Evolutionary conservation across 169 alveolate species (phyloP).

Genomic region (Cryptosporidium tyzzeri): DNA sequence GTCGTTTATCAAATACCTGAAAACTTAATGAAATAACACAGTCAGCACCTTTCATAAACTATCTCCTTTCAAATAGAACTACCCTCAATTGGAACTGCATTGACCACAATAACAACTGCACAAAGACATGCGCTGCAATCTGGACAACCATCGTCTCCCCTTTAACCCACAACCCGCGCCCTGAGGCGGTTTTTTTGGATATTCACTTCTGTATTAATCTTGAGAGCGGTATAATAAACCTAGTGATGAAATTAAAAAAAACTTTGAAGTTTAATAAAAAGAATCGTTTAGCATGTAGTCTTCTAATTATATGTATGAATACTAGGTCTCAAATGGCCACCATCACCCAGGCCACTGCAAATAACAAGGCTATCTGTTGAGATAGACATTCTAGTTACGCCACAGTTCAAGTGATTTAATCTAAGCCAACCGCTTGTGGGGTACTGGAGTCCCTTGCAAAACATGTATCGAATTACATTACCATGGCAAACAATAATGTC

Average conservation of each 20-base stretch:
- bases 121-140: slow-evolving; percentile 78
- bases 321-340: slow-evolving; percentile 35
- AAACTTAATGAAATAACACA: slow-evolving; percentile 15
- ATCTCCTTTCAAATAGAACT: not conserved
- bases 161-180: slow-evolving; percentile 68
- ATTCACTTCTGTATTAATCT: not conserved
- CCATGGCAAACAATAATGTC: slow-evolving; percentile 81
- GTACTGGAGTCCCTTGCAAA: slow-evolving; percentile 81
- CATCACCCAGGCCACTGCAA: slow-evolving; percentile 50
- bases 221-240: slow-evolving; percentile 1
- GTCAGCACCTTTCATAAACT: slow-evolving; percentile 8
- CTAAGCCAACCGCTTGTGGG: slow-evolving; percentile 82
- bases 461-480: slow-evolving; percentile 79
- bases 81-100: slow-evolving; percentile 68
- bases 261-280: not conserved
- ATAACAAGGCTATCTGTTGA: slow-evolving; percentile 39
- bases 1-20: slow-evolving; percentile 35
- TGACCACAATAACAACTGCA: slow-evolving; percentile 77
- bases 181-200: slow-evolving; percentile 60
- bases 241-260: too few species aligned
- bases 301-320: slow-evolving; percentile 51
- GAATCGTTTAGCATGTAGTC: not conserved
- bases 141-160: slow-evolving; percentile 78
- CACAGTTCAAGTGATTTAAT: slow-evolving; percentile 79
- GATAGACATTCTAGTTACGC: slow-evolving; percentile 75